A percentile compares a stretch with the other conserved stretches of the same genome.
Conservation (phyloP, 2,329 filamentous ascomycete species). For the Metarhizium anisopliae region DNA sequence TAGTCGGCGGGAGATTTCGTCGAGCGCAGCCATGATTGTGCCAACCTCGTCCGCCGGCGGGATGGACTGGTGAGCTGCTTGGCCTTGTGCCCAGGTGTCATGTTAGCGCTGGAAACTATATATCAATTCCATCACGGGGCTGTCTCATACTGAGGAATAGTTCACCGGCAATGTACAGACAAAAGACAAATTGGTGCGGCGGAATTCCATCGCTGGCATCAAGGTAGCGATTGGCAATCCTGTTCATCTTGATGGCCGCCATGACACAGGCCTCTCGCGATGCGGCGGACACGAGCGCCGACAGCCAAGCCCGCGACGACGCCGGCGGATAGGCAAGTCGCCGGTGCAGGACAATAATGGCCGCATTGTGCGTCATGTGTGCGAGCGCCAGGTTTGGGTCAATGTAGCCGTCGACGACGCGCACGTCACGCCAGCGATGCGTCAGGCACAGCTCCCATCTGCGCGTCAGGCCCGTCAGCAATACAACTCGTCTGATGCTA, state of each 20-base stretch:
- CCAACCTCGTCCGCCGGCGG: no score
- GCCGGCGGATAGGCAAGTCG: conserved; percentile 27
- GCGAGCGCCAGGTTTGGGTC: conserved; percentile 31
- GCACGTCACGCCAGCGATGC: conserved; percentile 29
- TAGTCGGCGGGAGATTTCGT: no score
- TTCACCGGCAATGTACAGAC: conserved; percentile 21
- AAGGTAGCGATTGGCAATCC: conserved; percentile 18
- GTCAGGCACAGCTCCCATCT: conserved; percentile 37
- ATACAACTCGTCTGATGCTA: no score
- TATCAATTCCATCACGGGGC: no score
- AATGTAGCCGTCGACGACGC: conserved; percentile 31
- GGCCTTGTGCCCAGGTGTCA: no score
- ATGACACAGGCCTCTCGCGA: conserved; percentile 28
- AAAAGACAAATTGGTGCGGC: conserved; percentile 31
- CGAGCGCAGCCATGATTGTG: no score
- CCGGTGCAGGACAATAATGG: conserved; percentile 32
- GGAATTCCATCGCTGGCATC: neutral
- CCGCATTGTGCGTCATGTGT: conserved; percentile 33
- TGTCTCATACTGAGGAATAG: no score
- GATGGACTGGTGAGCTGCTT: no score
- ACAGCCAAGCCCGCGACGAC: conserved; percentile 16
- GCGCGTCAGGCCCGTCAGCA: no score
- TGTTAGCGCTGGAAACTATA: no score
- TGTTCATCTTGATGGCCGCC: conserved; percentile 28
- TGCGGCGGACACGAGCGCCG: conserved; percentile 8